Evolutionary conservation across 371 early-diverging fungal species (phyloP).

Genomic region (Haplosporangium sp.): DNA sequence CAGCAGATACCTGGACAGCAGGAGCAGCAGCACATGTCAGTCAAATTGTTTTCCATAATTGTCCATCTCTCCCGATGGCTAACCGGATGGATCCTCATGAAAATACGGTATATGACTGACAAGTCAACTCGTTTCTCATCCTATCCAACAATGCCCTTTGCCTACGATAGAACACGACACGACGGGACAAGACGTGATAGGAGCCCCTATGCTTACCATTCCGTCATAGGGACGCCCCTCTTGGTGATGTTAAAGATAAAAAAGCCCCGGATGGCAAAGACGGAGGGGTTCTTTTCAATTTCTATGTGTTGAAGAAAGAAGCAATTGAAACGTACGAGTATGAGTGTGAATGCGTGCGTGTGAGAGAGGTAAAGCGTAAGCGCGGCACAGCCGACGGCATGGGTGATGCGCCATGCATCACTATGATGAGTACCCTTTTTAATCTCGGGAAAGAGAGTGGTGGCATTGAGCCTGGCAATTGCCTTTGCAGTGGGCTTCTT

Average conservation of each 20-base stretch:
- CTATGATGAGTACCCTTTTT: constrained; percentile 30
- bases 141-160: too few species aligned
- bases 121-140: too few species aligned
- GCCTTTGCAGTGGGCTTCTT: constrained; percentile 48
- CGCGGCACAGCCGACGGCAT: not conserved
- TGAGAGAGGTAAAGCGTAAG: not conserved
- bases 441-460: constrained; percentile 53
- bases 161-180: too few species aligned
- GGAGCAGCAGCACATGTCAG: constrained; percentile 17
- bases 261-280: constrained; percentile 48
- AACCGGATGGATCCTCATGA: too few species aligned
- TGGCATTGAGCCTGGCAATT: constrained; percentile 47
- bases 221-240: constrained; percentile 36
- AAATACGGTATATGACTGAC: not conserved
- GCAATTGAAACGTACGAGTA: not conserved
- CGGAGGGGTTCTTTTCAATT: constrained; percentile 36
- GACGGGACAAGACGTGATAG: not conserved
- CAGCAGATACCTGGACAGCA: constrained; percentile 29
- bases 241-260: constrained; percentile 52
- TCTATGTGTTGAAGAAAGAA: constrained; percentile 16
- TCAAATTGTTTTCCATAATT: not conserved
- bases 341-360: not conserved
- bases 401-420: not conserved
- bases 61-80: too few species aligned
- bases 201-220: constrained; percentile 22